Percentiles rank a stretch among this genome's conserved stretches.
Conservation (phyloP, 1,284 basidiomycete species). For the Porodaedalea pini region DNA sequence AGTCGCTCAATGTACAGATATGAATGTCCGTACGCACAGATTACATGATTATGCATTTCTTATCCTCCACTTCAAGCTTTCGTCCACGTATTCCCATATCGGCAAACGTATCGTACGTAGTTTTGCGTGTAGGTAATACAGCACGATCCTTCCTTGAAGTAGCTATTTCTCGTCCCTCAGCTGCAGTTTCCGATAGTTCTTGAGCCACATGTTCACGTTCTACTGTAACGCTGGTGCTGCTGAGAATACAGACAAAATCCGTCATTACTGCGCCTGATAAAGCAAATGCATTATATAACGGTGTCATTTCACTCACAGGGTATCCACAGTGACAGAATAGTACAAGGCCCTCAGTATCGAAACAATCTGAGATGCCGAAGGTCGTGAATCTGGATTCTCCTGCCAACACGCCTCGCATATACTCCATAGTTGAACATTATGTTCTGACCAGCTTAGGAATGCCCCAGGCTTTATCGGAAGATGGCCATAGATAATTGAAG, state of each 20-base stretch:
- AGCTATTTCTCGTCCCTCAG: no score
- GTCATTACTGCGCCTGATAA: no score
- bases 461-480: neutral
- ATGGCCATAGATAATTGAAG: neutral
- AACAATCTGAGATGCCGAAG: neutral
- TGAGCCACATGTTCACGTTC: no score
- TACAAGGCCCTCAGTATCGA: neutral
- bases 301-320: no score
- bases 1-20: no score
- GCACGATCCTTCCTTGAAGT: no score
- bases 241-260: no score
- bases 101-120: neutral
- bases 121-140: neutral
- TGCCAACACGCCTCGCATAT: conserved; percentile 7
- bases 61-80: neutral
- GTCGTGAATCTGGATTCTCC: neutral
- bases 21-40: no score
- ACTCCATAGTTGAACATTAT: neutral
- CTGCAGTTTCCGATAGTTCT: no score
- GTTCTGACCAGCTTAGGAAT: neutral
- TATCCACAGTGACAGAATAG: no score
- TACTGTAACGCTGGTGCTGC: no score
- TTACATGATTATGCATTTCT: neutral
- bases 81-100: neutral
- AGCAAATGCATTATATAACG: no score